Evolutionary conservation across 306 rosid genomes (phyloP), one percentile per base, ranked within the genome.

Genomic region (Rosa rugosa): DNA sequence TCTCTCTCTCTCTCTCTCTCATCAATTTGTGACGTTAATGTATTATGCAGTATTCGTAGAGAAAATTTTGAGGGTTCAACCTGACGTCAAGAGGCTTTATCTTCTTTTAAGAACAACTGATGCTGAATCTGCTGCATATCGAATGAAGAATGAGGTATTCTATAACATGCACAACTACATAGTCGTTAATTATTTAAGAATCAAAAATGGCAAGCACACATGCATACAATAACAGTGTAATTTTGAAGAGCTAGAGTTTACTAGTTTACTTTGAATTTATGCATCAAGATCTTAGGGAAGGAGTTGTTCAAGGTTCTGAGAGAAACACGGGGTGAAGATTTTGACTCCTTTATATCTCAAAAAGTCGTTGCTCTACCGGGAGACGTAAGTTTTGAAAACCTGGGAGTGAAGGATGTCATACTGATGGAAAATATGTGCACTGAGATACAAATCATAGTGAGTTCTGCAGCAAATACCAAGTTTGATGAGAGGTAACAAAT

Each of bases 401-500:
- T 84, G 8, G 89, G 87, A 51, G 4, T 89, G 0, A 59, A 81
- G 23, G 86, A 84, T 54, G 63, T 12, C 11, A n/a, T 63, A 10
- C 63, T 86, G 6, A 42, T 62, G 22, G 78, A 25, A 66, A 34
- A 73, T 44, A 78, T 84, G 69, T 73, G 66, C 6, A 27, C 77
- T 63, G 77, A 73, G 17, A 27, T 81, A 65, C 78, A 89, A 6
- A 0, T 82, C 17, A 67, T 86, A 50, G 68, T 89, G 1, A 65
- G 81, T 27, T 82, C 44, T 6, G 87, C 90, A 3, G 90, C 84
- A 23, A 42, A 84, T 11, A 86, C 92, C 27, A 79, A 70, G 11
- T 89, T 89, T 76, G 75, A 86, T 13, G 90, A 84, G 49, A 83
- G 90, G 88, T 82, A 56, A 20, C 4, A 53, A 51, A 17, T 51